Evolutionary conservation across 2,329 filamentous ascomycete species (phyloP), one percentile per base, ranked within the genome.

Genomic region (Aspergillus piperis): DNA sequence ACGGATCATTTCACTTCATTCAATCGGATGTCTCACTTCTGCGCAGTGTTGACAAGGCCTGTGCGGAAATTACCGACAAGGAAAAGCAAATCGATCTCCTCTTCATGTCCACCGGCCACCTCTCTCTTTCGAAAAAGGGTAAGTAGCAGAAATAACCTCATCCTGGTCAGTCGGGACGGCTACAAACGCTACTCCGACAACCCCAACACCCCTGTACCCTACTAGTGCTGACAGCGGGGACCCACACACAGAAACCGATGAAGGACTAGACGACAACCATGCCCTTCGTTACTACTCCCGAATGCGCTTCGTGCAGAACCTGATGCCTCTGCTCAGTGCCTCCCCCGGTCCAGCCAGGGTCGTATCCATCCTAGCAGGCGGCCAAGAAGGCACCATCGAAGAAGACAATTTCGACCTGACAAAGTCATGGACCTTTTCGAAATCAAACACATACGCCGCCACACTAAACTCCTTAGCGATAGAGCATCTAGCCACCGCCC

Each of bases 231-330:
- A 52, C 42, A 23, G 32, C 7, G 11, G 10, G 5, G 17, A 3
- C 19, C 21, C 10, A 3, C 11, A 6, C 25, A 84, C 19, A 84
- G 86, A 87, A 61, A 87, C 85, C 0, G 54, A 74, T 0, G 87
- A 90, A 71, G 84, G 83, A 2, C 75, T 90, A 2, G 80, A 85
- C 54, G 76, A 80, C 27, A 78, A 81, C 32, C 78, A 81, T 23
- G 77, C 81, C 7, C 77, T 88, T 15, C 76, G 78, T 19, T 84
- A 83, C 72, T 88, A 88, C 72, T 78, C 82, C 4, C 86, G 86
- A 19, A 79, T 83, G 63, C 83, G 84, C 41, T 84, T 88, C 66
- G 78, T 83, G 11, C 59, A 78, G 48, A 85, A 86, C 57, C 79
- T 89, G 0, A 80, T 88, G 8, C 86, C 86, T 0, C 77, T 82